Base-by-base conservation (phyloP, 148 eudicot genomes). In the Gaultheria prostrata region DNA sequence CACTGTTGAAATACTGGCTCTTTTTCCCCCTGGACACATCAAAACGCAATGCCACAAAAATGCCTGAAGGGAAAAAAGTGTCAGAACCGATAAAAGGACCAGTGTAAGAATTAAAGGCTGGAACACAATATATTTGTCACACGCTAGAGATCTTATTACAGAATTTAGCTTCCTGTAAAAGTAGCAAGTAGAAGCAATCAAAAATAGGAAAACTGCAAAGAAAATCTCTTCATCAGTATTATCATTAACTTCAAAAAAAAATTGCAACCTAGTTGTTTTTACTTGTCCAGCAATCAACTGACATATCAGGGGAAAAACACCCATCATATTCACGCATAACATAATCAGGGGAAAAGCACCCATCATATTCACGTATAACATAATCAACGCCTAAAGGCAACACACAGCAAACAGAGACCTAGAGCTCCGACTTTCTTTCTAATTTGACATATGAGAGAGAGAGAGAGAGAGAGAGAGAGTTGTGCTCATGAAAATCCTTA, bases 11-110 rank as follows among this genome's bases (percentile, higher is more conserved):
- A 88, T 97, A 97, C 82, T 97, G 94, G 85, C 89, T 86, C 56
- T 82, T 88, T 85, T 92, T 95, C 24, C 97, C 94, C 88, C 99
- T 91, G 12, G 98, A 97, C 67, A 93, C 99, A 85, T 97, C 99
- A 86, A 94, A 97, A 77, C 99, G 89, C 91, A 97, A 87, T 71
- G 99, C 99, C 17, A 97, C 99, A 86, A 97, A 97, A 77, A 97
- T 97, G 82, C 99, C 99, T 97, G 86, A 70, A 49, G 56, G 46
- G 14, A 51, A 57, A 49, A 69, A 3, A n/a, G n/a, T n/a, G 56
- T 63, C 32, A 63, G 59, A 84, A 83, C 72, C 76, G 54, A 79
- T 50, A 79, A 30, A 79, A 78, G 79, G 76, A 32, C 75, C 21
- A 26, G 12, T 0, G 39, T 45, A 65, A 80, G 32, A 24, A 45